phyloP scores from a whole-genome alignment of 2,329 filamentous ascomycete genomes.

The Talaromyces sp. region DNA sequence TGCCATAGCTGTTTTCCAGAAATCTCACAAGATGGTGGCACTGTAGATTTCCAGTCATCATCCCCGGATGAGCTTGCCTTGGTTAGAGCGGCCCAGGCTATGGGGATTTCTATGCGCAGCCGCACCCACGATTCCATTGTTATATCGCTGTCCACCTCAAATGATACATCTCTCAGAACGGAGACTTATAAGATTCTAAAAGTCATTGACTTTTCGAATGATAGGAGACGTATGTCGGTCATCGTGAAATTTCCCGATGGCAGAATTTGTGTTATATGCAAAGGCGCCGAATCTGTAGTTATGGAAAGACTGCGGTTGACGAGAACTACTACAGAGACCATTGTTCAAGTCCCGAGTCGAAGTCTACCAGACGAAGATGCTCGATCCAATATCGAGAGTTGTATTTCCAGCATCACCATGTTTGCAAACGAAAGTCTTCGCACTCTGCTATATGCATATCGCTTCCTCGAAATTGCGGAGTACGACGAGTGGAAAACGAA shows the following conservation, averaged over 20 bases:
- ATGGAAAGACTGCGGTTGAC: constrained; percentile 50
- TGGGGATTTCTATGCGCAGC: background rate
- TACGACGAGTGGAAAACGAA: constrained; percentile 67
- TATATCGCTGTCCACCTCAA: background rate
- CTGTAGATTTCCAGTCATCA: constrained; percentile 68
- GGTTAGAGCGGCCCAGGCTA: constrained; percentile 65
- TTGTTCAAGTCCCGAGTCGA: constrained; percentile 45
- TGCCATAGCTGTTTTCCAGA: constrained; percentile 79
- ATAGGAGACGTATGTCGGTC: constrained; percentile 78
- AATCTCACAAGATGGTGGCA: constrained; percentile 53
- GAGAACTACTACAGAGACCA: background rate
- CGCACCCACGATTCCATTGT: background rate
- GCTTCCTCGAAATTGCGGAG: constrained; percentile 64
- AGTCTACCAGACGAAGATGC: constrained; percentile 62
- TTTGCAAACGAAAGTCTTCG: constrained; percentile 76
- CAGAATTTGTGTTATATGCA: constrained; percentile 70
- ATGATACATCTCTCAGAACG: background rate
- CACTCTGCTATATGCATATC: constrained; percentile 70
- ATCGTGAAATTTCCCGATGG: constrained; percentile 71
- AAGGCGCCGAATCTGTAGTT: constrained; percentile 73
- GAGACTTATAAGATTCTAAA: constrained; percentile 71
- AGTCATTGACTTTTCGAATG: constrained; percentile 76
- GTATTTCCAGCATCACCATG: constrained; percentile 56
- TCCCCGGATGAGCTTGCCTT: constrained; percentile 77
- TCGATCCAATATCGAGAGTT: constrained; percentile 67